Evolutionary conservation across 1,284 basidiomycete genomes (phyloP), one percentile per base, ranked within the genome.

Genomic region (Rhodotorula sp.): DNA sequence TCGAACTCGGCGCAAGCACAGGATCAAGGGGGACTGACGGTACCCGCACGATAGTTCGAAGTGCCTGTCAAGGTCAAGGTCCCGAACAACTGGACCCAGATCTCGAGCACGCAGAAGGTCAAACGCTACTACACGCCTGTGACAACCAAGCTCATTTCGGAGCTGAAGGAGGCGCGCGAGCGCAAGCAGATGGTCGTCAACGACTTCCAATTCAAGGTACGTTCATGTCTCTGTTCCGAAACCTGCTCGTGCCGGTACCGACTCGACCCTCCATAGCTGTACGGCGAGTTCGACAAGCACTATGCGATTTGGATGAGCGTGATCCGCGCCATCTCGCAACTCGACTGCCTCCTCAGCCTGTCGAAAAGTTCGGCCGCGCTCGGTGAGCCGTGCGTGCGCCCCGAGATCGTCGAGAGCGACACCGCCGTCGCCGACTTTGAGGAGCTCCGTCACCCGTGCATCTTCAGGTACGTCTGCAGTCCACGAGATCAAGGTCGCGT

Each of bases 281-380:
- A 77, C 59, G 73, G 61, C 41, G 73, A 75, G 34, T 80, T 80
- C 67, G 77, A 79, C 72, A 69, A 77, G 61, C 70, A 79, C 65
- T 80, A 80, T 70, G 21, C 70, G 23, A 74, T 64, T 8, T 81
- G 77, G 77, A 70, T 80, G 59, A 42, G 62, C 44, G 80, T 81
- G 3, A 79, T 84, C 74, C 81, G 72, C 88, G 91, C 58, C 84
- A 92, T 76, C 87, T 94, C 64, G 89, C 97, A 84, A 82, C 84
- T 99, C 41, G 97, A 99, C 81, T 99, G 97, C 81, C 84, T 99
- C 46, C 88, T 97, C 79, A 94, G 92, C 77, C 84, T 99, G 61
- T 91, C 96, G 12, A 95, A 94, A 81, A 87, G 94, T 0, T 97
- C 95, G 2, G 82, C 84, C 48, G 91, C 92, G 17, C 87, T 99